These are phyloP conservation scores for Phascolomyces articulosus DNA, from an alignment of 371 early-diverging fungal genomes.

Conservation along the genomic window DNA sequence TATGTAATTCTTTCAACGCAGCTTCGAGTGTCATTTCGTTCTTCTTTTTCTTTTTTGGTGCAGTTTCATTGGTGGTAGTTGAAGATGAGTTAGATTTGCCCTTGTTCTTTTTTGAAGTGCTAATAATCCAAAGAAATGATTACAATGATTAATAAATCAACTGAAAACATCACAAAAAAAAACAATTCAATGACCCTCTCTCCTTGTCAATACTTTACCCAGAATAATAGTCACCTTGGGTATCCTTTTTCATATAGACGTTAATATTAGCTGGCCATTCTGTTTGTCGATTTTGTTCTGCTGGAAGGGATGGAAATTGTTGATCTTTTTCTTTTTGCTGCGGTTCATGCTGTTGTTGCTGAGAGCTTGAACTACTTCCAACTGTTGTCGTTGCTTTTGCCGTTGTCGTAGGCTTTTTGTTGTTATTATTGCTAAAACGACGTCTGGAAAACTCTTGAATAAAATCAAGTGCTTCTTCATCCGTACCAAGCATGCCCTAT, in stretches of 20 bases:
- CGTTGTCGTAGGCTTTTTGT: constrained; percentile 11
- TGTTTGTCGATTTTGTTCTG: constrained; percentile 19
- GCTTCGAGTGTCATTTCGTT: constrained; percentile 50
- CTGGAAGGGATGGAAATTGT: constrained; percentile 32
- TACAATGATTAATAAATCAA: too few relatives aligned
- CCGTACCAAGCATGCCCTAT: constrained; percentile 43
- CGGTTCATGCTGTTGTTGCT: background rate
- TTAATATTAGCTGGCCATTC: constrained; percentile 48
- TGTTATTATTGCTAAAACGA: constrained; percentile 23
- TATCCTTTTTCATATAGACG: constrained; percentile 50
- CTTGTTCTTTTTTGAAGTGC: constrained; percentile 4
- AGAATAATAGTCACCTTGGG: constrained; percentile 49
- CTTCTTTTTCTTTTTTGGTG: constrained; percentile 37
- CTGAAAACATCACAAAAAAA: too few relatives aligned
- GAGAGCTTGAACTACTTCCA: background rate
- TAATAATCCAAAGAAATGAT: background rate
- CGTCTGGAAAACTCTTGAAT: constrained; percentile 40
- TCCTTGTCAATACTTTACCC: constrained; percentile 24
- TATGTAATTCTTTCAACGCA: constrained; percentile 50
- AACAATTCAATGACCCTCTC: too few relatives aligned
- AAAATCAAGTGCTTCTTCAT: constrained; percentile 28
- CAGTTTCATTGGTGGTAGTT: constrained; percentile 5
- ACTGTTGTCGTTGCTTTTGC: background rate
- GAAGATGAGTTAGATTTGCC: constrained; percentile 11
- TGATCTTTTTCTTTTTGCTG: constrained; percentile 7